Evolutionary conservation across 345 rosid species (phyloP).

Genomic region (Schrenkiella parvula): DNA sequence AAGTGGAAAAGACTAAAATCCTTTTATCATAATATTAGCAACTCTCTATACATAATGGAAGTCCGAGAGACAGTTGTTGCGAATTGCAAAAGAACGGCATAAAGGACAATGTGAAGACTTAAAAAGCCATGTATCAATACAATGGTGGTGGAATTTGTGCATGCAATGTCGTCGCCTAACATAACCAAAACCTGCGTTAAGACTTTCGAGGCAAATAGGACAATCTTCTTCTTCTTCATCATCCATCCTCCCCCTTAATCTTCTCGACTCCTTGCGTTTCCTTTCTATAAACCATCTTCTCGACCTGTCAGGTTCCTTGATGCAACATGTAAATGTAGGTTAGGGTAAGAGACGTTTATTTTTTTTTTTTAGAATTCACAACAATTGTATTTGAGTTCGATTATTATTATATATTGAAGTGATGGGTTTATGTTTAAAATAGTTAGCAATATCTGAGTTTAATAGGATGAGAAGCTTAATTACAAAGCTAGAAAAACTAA

Average conservation of each 20-base stretch:
- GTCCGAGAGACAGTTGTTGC: background rate
- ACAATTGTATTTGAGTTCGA: background rate
- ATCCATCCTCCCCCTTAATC: too few species aligned
- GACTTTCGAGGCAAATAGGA: background rate
- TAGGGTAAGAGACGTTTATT: background rate
- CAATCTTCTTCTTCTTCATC: background rate
- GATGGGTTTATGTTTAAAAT: background rate
- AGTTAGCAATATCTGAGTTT: background rate
- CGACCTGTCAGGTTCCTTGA: too few species aligned
- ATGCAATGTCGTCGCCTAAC: background rate
- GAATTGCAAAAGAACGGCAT: background rate
- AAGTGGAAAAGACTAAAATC: too few species aligned
- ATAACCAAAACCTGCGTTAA: background rate
- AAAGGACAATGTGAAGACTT: background rate
- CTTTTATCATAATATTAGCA: too few species aligned
- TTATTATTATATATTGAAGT: background rate
- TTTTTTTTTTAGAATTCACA: too few species aligned
- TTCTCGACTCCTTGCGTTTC: background rate
- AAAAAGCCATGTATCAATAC: background rate
- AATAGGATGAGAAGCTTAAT: background rate
- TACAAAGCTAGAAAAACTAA: background rate
- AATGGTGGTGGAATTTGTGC: background rate
- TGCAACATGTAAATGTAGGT: background rate
- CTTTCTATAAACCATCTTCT: background rate
- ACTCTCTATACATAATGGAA: too few species aligned